Base-by-base conservation (phyloP, 2,329 filamentous ascomycete genomes). In the Aspergillus sp. region DNA sequence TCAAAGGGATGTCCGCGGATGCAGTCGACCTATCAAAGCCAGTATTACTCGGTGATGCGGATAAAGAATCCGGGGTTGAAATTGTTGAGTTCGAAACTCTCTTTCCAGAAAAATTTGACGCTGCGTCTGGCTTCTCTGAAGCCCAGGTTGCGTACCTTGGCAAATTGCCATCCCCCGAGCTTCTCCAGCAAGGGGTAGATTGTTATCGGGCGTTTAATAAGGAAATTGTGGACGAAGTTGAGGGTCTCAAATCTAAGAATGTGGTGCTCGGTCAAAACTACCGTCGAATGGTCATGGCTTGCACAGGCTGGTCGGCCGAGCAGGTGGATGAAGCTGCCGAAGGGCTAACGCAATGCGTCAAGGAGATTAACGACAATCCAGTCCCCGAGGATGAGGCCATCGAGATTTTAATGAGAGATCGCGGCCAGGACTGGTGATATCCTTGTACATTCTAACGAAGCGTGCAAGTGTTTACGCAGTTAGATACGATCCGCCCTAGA, bases 191-290 rank as follows among this genome's bases (percentile, higher is more conserved):
- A 34, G 82, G 89, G 6, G 79, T 92, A 19, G 83, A 85, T 41
- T 89, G 90, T 3, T 89, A 96, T 59, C 82, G 84, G 56, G 78
- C 80, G 12, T 87, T 91, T 47, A 91, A 91, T 45, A 80, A 83
- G 42, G 80, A 83, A 17, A 85, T 95, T 12, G 79, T 85, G 53
- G 84, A 85, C 51, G 85, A 89, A 65, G 87, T 91, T 2, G 82
- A 84, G 17, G 83, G 83, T 5, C 82, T 99, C 8, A 88, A 91
- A 71, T 87, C 88, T 30, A 87, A 90, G 59, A 93, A 91, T 66
- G 88, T 87, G 4, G 92, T 96, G 54, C 82, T 96, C 3, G 93
- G 96, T 69, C 82, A 89, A 64, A 91, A 95, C 75, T 97, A 97
- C 72, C 85, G 92, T 24, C 89, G 89, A 64, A 90, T 98, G 30